Evolutionary conservation across 805 yeast genomes (phyloP), one percentile per base, ranked within the genome.

Genomic region (Hanseniaspora occidentalis): DNA sequence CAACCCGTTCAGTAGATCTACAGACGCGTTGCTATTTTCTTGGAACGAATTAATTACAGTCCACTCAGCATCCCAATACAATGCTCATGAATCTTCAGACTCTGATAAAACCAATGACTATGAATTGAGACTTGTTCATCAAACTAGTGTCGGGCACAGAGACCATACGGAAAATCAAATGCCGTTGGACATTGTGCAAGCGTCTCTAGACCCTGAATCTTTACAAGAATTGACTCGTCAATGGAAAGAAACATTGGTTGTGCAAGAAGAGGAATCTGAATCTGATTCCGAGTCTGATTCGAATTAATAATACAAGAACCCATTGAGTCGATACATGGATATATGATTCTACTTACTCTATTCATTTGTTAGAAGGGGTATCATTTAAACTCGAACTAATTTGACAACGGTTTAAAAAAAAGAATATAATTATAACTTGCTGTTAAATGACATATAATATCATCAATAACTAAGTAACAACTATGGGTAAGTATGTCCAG

Each of bases 141-240:
- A 81, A 47, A 42, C 44, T 4, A 38, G 36, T 11, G 23, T 42
- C 11, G 40, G 44, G 3, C 17, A 35, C 6, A 42, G 44, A 38
- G 94, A 84, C 38, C 89, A 84, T 53, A 75, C 94, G 2, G 95
- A 89, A 50, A 84, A 79, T 56, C 88, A 84, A 52, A 95, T 92
- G 2, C 99, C 99, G 0, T 68, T 72, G 39, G 99, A 92, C 52
- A 75, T 92, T 17, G 81, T 92, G 3, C 92, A 85, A 54, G 95
- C 96, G 2, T 69, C 83, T 25, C 51, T 75, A 49, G 77, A 81
- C 48, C 71, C 88, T 0, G 66, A 69, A 17, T 71, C 80, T 0
- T 79, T 85, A 71, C 77, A 73, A 10, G 86, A 80, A 38, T 60
- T 83, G 46, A 75, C 82, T 1, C 66, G 66, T 43, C 67, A 75